Conservation (phyloP, 352 stramenopile species). For the Phytophthora pisi region DNA sequence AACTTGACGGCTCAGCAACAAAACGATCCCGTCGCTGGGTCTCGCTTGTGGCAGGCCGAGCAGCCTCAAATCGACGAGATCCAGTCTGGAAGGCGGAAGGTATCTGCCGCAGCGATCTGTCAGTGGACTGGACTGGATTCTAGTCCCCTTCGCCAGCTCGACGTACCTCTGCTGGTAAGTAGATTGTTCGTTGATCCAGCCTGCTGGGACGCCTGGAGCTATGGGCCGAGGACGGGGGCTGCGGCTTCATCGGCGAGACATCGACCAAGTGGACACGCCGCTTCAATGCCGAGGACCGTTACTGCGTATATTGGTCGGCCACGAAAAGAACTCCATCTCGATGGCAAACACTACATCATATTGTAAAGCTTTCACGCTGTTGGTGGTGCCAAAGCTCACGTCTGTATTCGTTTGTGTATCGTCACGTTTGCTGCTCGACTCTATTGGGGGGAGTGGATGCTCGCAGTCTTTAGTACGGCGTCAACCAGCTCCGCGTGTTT, state of each 20-base stretch:
- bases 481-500: conserved; percentile 53
- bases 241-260: conserved; percentile 18
- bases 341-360: neutral
- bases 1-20: conserved; percentile 43
- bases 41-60: conserved; percentile 44
- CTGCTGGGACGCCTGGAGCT: conserved; percentile 6
- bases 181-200: conserved; percentile 43
- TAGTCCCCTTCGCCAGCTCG: neutral
- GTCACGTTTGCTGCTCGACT: neutral
- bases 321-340: neutral
- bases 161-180: conserved; percentile 41
- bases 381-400: neutral
- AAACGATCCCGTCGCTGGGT: conserved; percentile 36
- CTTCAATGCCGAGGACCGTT: conserved; percentile 16
- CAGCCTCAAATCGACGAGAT: conserved; percentile 29
- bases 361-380: neutral
- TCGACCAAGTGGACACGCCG: conserved; percentile 4
- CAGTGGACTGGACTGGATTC: neutral
- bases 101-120: conserved; percentile 29
- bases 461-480: conserved; percentile 39
- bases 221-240: conserved; percentile 9
- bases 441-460: conserved; percentile 36
- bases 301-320: neutral
- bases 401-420: conserved; percentile 2
- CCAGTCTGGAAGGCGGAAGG: conserved; percentile 33